Conservation (phyloP, 306 rosid genomes). For the Rubus idaeus region DNA sequence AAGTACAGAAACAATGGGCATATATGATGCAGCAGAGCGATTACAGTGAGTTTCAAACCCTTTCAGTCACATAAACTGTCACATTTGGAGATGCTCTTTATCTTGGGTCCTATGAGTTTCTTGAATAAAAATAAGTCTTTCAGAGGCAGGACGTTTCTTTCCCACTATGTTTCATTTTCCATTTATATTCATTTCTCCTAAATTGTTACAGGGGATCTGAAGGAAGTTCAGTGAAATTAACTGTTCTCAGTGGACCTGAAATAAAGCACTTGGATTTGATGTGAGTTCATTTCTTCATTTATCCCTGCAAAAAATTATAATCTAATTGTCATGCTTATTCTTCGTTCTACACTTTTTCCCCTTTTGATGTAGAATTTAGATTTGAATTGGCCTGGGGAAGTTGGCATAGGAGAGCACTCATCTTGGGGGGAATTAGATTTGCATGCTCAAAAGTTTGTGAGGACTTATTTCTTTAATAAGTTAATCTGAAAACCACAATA, state of each 20-base stretch:
- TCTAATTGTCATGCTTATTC: neutral
- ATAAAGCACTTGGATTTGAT: conserved; percentile 58
- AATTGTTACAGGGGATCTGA: conserved; percentile 76
- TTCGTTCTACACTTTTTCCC: neutral
- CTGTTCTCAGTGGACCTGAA: conserved; percentile 73
- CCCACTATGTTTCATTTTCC: conserved; percentile 9
- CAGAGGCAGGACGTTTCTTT: neutral
- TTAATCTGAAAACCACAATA: neutral
- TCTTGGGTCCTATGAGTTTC: neutral
- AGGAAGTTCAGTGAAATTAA: conserved; percentile 81
- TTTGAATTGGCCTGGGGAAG: too few species aligned
- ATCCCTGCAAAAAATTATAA: neutral
- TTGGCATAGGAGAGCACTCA: too few species aligned
- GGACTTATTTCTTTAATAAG: neutral
- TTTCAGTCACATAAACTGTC: conserved; percentile 24
- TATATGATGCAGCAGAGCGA: conserved; percentile 93
- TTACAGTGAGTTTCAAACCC: conserved; percentile 73
- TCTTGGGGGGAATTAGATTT: neutral
- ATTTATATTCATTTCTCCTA: conserved; percentile 29
- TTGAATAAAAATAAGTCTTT: neutral
- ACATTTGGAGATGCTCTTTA: neutral
- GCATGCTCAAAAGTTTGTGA: neutral
- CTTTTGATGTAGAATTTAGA: too few species aligned
- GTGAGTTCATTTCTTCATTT: conserved; percentile 43
- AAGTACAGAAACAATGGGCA: conserved; percentile 79